Evolutionary conservation across 805 yeast species (phyloP).

Genomic region (Kluyveromyces siamensis): DNA sequence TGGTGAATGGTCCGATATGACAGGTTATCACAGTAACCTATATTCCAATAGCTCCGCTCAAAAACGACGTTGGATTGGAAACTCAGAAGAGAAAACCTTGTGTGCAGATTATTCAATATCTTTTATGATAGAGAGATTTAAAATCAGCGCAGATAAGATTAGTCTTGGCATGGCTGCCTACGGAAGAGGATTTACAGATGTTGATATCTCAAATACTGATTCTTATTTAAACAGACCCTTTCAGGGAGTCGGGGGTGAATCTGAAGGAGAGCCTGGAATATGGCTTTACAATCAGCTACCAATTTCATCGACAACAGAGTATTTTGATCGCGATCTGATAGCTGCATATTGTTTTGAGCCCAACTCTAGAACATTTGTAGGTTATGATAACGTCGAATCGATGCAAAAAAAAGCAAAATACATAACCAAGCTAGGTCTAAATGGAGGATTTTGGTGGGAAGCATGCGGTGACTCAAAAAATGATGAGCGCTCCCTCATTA

Average conservation of each 20-base stretch:
- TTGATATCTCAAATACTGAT: conserved; percentile 19
- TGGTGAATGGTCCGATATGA: conserved; percentile 62
- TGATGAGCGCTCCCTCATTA: conserved; percentile 33
- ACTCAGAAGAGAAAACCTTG: conserved; percentile 28
- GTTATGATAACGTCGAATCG: conserved; percentile 58
- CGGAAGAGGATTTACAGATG: conserved; percentile 49
- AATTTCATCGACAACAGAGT: conserved; percentile 33
- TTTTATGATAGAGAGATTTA: conserved; percentile 31
- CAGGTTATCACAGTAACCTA: conserved; percentile 67
- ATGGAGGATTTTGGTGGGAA: conserved; percentile 96
- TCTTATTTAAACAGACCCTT: conserved; percentile 32
- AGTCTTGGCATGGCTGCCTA: conserved; percentile 83
- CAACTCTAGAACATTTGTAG: conserved; percentile 33
- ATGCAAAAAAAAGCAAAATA: conserved; percentile 51
- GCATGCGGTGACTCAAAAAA: conserved; percentile 58
- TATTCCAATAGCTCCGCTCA: conserved; percentile 17
- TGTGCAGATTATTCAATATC: conserved; percentile 43
- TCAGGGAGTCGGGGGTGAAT: conserved; percentile 34
- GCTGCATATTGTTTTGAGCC: conserved; percentile 46
- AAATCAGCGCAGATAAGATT: conserved; percentile 43
- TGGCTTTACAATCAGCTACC: conserved; percentile 54
- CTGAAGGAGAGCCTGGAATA: conserved; percentile 41
- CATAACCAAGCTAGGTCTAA: conserved; percentile 40
- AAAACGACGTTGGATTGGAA: conserved; percentile 7
- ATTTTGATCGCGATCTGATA: conserved; percentile 42